Conservation (phyloP, 2,329 filamentous ascomycete genomes). For the Calonectria pseudoreteaudii region DNA sequence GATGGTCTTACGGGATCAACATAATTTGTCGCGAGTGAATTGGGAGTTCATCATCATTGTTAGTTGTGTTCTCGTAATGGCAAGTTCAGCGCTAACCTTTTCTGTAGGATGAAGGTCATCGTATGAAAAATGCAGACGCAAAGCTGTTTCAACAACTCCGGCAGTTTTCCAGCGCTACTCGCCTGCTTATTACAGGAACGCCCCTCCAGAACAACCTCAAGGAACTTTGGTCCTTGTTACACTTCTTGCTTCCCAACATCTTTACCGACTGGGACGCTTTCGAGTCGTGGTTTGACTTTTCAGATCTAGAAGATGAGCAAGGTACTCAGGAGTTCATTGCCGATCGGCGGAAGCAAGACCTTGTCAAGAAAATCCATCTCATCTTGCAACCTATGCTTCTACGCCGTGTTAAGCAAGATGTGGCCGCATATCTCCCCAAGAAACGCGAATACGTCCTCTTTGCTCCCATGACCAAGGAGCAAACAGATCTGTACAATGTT, state of each 20-base stretch:
- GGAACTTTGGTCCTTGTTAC: conserved; percentile 93
- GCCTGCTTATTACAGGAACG: conserved; percentile 93
- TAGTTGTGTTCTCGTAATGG: conserved; percentile 43
- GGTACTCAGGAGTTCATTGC: conserved; percentile 83
- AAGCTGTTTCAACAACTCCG: conserved; percentile 90
- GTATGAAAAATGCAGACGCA: conserved; percentile 96
- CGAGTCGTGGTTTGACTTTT: conserved; percentile 97
- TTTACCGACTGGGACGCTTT: conserved; percentile 96
- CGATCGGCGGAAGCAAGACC: conserved; percentile 71
- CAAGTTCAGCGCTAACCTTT: conserved; percentile 33
- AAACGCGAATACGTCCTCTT: conserved; percentile 97
- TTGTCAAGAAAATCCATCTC: conserved; percentile 83
- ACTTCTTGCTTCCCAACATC: conserved; percentile 92
- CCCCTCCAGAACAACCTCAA: conserved; percentile 95
- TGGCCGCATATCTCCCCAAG: conserved; percentile 90
- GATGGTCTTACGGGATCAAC: conserved; percentile 91
- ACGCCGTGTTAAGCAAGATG: conserved; percentile 90
- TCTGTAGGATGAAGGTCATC: conserved; percentile 87
- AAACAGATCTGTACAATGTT: conserved; percentile 87
- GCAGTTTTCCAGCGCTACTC: conserved; percentile 89
- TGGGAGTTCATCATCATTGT: conserved; percentile 99
- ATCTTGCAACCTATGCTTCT: conserved; percentile 93
- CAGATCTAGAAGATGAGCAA: conserved; percentile 85
- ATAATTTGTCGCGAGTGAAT: conserved; percentile 82
- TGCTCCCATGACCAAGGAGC: conserved; percentile 89